phyloP scores from a whole-genome alignment of 2,329 filamentous ascomycete genomes.

The Fonsecaea pedrosoi region DNA sequence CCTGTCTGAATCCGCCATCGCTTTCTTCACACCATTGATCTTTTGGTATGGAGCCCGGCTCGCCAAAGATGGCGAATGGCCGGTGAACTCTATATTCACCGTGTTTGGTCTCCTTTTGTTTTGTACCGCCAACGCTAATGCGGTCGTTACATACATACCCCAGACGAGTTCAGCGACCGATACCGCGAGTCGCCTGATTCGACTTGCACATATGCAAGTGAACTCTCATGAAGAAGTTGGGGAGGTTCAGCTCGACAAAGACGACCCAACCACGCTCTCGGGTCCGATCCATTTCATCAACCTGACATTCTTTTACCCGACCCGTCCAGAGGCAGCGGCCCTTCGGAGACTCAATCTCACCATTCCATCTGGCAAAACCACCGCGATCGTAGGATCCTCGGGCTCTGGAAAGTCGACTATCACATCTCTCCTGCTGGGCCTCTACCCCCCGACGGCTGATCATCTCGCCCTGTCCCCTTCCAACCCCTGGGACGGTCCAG shows the following conservation, averaged over 20 bases:
- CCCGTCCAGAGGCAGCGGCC: slow-evolving; percentile 59
- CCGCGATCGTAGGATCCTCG: slow-evolving; percentile 81
- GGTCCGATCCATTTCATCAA: slow-evolving; percentile 66
- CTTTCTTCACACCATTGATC: slow-evolving; percentile 76
- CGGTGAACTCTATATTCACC: slow-evolving; percentile 68
- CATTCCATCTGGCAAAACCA: slow-evolving; percentile 68
- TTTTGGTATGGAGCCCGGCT: slow-evolving; percentile 82
- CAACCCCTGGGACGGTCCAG: slow-evolving; percentile 29
- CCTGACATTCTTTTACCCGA: slow-evolving; percentile 75
- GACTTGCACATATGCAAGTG: slow-evolving; percentile 62
- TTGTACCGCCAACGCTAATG: slow-evolving; percentile 74
- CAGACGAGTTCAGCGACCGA: slow-evolving; percentile 78
- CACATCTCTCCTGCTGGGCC: slow-evolving; percentile 72
- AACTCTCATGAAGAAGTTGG: slow-evolving; percentile 66
- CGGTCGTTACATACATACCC: slow-evolving; percentile 75
- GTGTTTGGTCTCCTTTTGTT: slow-evolving; percentile 86
- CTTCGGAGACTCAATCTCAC: slow-evolving; percentile 70
- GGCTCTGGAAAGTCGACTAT: slow-evolving; percentile 93
- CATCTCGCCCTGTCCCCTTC: slow-evolving; percentile 12
- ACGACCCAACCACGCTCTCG: slow-evolving; percentile 41
- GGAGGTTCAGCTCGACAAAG: slow-evolving; percentile 46
- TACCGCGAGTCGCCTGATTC: slow-evolving; percentile 74
- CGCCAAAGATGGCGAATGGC: slow-evolving; percentile 58
- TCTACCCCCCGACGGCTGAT: slow-evolving; percentile 62
- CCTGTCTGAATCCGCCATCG: slow-evolving; percentile 73